Base-by-base conservation (phyloP, 129 eudicot species). In the Pulicaria dysenterica region DNA sequence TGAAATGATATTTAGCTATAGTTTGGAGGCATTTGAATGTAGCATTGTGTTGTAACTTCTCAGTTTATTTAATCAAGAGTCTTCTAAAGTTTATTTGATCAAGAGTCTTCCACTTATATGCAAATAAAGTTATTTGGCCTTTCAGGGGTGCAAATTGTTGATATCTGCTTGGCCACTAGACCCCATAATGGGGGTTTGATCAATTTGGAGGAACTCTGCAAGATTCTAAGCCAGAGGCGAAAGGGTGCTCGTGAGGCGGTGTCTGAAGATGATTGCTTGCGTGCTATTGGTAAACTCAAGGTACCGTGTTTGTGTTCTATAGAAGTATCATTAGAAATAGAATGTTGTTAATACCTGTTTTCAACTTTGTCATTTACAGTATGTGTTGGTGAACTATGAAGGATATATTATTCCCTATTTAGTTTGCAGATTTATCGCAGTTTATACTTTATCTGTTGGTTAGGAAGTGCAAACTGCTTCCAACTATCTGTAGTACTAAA, bases 251-350 rank as follows among this genome's bases (percentile, higher is more conserved):
- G 98, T 77, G 98, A 94, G 72, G 82, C 87, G 31, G 84, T 90
- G 13, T 78, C 96, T 50, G 93, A 90, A 74, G 98, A 94, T 83
- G 98, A 94, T 77, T 90, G 97, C 67, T 84, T 90, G 76, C 95
- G 98, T 81, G 98, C 98, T 11, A 94, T 94, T 66, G 81, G 98
- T 73, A 94, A 94, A 81, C 84, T 94, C 60, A 94, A 94, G 95
- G 98, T 94, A 80, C 38, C 36, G 39, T 76, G 59, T 38, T 66
- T 67, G 38, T 55, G 58, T 31, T 74, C 3, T 19, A 51, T 41
- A 59, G 11, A 54, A 51, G 34, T 50, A 3, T 41, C 41, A 43
- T 45, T 8, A 7, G n/a, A 45, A 57, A 36, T 8, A 7, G 9
- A 45, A 57, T 45, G 46, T 31, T 55, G 67, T 47, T 17, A 8